Evolutionary conservation across 805 yeast species (phyloP).

Genomic region (Candida schatavii): DNA sequence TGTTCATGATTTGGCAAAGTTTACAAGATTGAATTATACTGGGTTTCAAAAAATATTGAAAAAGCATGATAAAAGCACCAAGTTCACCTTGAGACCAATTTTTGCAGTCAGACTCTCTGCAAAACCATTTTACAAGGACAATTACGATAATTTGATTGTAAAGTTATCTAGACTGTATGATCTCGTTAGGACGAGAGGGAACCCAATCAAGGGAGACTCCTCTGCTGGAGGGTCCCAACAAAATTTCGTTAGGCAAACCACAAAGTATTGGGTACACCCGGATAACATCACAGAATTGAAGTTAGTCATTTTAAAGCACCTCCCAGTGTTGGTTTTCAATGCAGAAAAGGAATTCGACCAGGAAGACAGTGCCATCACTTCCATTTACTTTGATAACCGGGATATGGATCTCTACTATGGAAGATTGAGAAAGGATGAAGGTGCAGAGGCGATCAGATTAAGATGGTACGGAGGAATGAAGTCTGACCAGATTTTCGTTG

Average conservation of each 20-base stretch:
- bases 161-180: constrained; percentile 87
- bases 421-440: constrained; percentile 92
- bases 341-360: constrained; percentile 92
- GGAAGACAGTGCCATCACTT: constrained; percentile 95
- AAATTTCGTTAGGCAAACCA: constrained; percentile 96
- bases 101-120: constrained; percentile 91
- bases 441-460: constrained; percentile 97
- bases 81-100: constrained; percentile 73
- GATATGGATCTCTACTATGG: constrained; percentile 91
- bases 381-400: constrained; percentile 91
- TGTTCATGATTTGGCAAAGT: constrained; percentile 94
- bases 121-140: constrained; percentile 94
- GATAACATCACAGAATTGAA: constrained; percentile 96
- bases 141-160: constrained; percentile 85
- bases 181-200: constrained; percentile 91
- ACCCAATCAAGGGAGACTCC: constrained; percentile 92
- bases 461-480: constrained; percentile 99
- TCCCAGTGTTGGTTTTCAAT: constrained; percentile 96
- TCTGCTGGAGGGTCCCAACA: constrained; percentile 98
- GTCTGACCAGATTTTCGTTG: constrained; percentile 88
- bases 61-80: constrained; percentile 91
- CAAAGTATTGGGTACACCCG: constrained; percentile 99
- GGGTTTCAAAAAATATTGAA: constrained; percentile 96
- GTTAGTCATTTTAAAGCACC: constrained; percentile 85
- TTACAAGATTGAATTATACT: constrained; percentile 88